phyloP scores from a whole-genome alignment of 2,329 filamentous ascomycete genomes.

The Sporothrix mexicana region DNA sequence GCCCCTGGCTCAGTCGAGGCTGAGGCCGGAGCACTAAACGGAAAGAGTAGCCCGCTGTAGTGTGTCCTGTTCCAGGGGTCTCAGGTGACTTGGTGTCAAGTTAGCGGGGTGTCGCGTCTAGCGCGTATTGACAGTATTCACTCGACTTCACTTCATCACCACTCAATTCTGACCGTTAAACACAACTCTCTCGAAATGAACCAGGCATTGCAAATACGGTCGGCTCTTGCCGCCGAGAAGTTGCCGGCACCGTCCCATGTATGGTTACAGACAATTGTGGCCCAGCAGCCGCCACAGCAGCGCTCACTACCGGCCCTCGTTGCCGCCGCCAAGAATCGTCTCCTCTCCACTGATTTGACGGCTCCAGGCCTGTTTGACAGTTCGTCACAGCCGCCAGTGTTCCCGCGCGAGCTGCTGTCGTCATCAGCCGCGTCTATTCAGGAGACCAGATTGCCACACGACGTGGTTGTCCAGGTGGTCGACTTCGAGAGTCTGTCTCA shows the following conservation, averaged over 20 bases:
- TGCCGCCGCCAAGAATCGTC: slow-evolving; percentile 79
- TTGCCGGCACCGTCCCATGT: slow-evolving; percentile 57
- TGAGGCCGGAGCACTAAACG: neutral
- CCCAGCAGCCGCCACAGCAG: slow-evolving; percentile 43
- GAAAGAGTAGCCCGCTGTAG: neutral
- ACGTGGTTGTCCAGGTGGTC: slow-evolving; percentile 79
- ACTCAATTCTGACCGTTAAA: neutral
- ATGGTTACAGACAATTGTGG: slow-evolving; percentile 70
- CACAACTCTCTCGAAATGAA: slow-evolving; percentile 43
- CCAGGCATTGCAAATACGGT: slow-evolving; percentile 56
- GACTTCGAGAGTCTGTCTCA: slow-evolving; percentile 83
- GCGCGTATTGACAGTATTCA: neutral
- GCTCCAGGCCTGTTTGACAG: slow-evolving; percentile 59
- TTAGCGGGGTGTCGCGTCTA: slow-evolving; percentile 8
- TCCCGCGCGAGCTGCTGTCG: slow-evolving; percentile 55
- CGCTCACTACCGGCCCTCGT: slow-evolving; percentile 70
- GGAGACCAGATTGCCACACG: slow-evolving; percentile 62
- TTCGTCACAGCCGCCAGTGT: slow-evolving; percentile 41
- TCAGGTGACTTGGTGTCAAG: slow-evolving; percentile 31
- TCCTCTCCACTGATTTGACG: slow-evolving; percentile 80
- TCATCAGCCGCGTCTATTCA: slow-evolving; percentile 50
- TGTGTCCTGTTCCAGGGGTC: neutral
- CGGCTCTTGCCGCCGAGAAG: slow-evolving; percentile 58
- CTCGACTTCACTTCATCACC: neutral
- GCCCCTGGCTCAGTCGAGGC: neutral